A percentile compares a stretch with the other conserved stretches of the same genome.
Conservation (phyloP, 352 stramenopile genomes). For the Thalassiosira mediterranea region DNA sequence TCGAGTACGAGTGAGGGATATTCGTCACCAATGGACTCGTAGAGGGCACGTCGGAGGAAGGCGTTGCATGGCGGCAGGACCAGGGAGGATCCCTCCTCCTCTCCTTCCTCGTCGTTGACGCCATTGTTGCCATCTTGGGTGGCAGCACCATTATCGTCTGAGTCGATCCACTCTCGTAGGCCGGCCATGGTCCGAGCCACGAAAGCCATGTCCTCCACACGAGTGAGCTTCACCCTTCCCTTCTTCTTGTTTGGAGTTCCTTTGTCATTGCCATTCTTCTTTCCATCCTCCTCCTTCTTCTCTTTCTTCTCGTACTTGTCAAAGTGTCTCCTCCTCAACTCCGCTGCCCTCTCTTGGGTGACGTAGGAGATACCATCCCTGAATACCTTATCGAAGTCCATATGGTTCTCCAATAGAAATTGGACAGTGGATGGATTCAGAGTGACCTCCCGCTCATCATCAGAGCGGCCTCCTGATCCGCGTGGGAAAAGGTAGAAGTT, state of each 20-base stretch:
- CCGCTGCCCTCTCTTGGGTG: conserved; percentile 33
- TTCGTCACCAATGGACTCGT: conserved; percentile 72
- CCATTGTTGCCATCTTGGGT: conserved; percentile 2
- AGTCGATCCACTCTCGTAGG: conserved; percentile 78
- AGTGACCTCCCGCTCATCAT: conserved; percentile 53
- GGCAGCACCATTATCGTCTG: conserved; percentile 15
- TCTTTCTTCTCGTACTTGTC: conserved; percentile 27
- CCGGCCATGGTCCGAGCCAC: conserved; percentile 65
- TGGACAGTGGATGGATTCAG: conserved; percentile 63
- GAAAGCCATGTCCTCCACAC: conserved; percentile 64
- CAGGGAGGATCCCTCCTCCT: conserved; percentile 34
- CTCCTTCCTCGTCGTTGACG: neutral
- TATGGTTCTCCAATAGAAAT: conserved; percentile 72
- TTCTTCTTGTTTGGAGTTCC: conserved; percentile 1
- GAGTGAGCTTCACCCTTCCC: conserved; percentile 38
- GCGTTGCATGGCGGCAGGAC: conserved; percentile 75
- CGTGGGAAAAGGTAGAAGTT: conserved; percentile 79
- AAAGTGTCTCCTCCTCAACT: conserved; percentile 50
- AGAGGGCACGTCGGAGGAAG: conserved; percentile 71
- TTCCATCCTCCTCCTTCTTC: no score
- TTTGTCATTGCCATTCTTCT: conserved; percentile 10
- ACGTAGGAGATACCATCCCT: conserved; percentile 64
- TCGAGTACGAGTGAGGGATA: conserved; percentile 73
- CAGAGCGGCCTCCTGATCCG: no score
- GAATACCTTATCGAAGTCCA: conserved; percentile 72